Evolutionary conservation across 306 rosid species (phyloP).

Genomic region (Cucurbita ficifolia): DNA sequence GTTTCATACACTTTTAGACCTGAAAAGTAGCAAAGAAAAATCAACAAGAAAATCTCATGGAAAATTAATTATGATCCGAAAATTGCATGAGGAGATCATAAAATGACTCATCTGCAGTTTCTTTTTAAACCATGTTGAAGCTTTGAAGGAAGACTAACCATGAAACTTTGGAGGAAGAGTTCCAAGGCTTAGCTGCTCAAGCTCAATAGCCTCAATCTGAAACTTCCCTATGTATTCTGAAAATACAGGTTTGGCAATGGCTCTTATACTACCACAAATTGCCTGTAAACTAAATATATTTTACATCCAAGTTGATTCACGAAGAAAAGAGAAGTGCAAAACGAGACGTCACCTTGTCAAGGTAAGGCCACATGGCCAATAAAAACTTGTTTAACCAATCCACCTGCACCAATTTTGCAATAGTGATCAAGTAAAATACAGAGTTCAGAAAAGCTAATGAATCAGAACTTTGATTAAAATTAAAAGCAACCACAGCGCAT

Average conservation of each 20-base stretch:
- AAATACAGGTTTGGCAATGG: conserved; percentile 40
- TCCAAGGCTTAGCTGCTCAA: conserved; percentile 62
- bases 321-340: neutral
- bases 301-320: conserved; percentile 1
- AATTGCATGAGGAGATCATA: neutral
- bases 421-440: neutral
- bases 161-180: conserved; percentile 59
- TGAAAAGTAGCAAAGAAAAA: conserved; percentile 5
- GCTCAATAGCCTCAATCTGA: conserved; percentile 48
- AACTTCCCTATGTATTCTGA: conserved; percentile 56
- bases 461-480: neutral
- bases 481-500: neutral
- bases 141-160: conserved; percentile 32
- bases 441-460: neutral
- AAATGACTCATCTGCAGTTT: neutral
- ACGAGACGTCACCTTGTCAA: conserved; percentile 45
- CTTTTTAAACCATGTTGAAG: neutral
- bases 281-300: conserved; percentile 31
- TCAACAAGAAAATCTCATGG: too few relatives aligned
- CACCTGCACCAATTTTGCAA: conserved; percentile 29
- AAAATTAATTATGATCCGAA: too few relatives aligned
- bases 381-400: conserved; percentile 79
- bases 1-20: conserved; percentile 68
- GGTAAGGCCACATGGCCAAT: conserved; percentile 64
- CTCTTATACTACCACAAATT: conserved; percentile 44